phyloP scores from a whole-genome alignment of 331 rosid genomes.

The Telfairia occidentalis region DNA sequence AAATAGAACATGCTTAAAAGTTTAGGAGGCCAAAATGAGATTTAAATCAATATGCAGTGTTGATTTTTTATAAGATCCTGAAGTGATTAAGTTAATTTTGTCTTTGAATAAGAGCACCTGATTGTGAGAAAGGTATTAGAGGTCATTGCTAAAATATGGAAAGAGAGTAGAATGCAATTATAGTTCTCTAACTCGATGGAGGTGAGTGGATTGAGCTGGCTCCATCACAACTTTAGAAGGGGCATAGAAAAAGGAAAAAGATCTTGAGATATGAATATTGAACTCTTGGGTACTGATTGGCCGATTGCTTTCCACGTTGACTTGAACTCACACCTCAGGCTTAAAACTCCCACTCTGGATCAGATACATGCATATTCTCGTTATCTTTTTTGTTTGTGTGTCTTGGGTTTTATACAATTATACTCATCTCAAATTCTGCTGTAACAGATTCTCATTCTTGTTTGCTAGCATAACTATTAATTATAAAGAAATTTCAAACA shows the following conservation, averaged over 20 bases:
- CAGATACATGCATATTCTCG: background rate
- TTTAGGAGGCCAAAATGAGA: too few species aligned
- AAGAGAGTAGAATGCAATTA: background rate
- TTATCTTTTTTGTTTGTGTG: background rate
- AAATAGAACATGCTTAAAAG: too few species aligned
- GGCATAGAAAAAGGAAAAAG: background rate
- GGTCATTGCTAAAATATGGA: background rate
- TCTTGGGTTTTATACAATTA: background rate
- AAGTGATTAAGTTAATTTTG: background rate
- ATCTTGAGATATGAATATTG: background rate
- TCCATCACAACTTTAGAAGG: background rate
- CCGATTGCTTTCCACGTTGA: background rate
- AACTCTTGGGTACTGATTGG: background rate
- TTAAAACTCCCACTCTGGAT: background rate
- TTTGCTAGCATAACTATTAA: too few species aligned
- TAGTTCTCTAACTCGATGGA: background rate
- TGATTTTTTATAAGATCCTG: background rate
- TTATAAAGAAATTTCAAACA: too few species aligned
- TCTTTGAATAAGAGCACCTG: background rate
- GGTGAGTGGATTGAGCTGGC: background rate
- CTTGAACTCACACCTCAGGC: background rate
- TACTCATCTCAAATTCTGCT: background rate
- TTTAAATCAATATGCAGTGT: too few species aligned
- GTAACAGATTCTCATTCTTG: background rate
- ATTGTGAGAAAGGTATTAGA: background rate